Base-by-base conservation (phyloP, 805 yeast species). In the Kuraishia floccosa region DNA sequence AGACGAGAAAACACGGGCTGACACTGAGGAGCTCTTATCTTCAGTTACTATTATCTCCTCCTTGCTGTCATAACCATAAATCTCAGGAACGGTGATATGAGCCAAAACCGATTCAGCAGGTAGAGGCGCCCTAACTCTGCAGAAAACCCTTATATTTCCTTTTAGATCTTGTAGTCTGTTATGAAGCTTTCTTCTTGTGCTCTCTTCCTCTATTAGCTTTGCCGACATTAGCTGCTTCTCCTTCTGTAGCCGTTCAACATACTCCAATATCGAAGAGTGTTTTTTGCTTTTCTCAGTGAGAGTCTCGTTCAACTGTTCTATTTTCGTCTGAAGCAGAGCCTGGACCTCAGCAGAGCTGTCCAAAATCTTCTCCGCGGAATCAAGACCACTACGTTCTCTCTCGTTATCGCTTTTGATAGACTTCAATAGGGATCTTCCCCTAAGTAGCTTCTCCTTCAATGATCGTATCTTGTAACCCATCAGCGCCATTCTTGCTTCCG, bases 61-160 rank as follows among this genome's bases (percentile, higher is more conserved):
- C 22, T 19, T 7, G 10, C 22, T 7, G 22, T 19, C 22, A 19
- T n/a, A n/a, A n/a, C n/a, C n/a, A n/a, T n/a, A n/a, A n/a, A n/a
- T n/a, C n/a, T n/a, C n/a, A n/a, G n/a, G n/a, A n/a, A n/a, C n/a
- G n/a, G n/a, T n/a, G n/a, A n/a, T n/a, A n/a, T n/a, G n/a, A n/a
- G n/a, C n/a, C n/a, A n/a, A n/a, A n/a, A n/a, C n/a, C n/a, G 41
- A 42, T 35, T 31, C 37, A 9, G 30, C 6, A 5, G 26, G 14
- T 9, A 52, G 37, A 5, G 61, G 56, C 0, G 96, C 96, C 33
- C 93, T 64, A 4, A 89, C 63, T 24, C 98, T 64, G 48, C 96
- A 89, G 43, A 78, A 84, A 0, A 89, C 96, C 28, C 97, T 58
- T 21, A 91, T 86, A 44, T 85, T 91, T 1, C 98, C 97, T 51